These are phyloP conservation scores for Candida pini DNA, from an alignment of 805 yeast genomes.

Conservation along the genomic window DNA sequence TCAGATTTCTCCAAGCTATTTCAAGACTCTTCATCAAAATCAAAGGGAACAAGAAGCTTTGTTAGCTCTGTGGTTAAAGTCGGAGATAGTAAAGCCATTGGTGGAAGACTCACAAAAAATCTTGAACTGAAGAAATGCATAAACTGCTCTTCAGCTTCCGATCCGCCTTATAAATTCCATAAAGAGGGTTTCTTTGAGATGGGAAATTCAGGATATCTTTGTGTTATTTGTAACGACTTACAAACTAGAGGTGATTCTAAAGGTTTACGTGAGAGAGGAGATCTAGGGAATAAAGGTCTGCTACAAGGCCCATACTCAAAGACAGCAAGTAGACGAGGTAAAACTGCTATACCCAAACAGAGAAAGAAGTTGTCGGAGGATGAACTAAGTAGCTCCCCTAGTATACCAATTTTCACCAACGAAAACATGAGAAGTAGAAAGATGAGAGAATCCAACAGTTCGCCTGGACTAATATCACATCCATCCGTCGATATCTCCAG, in stretches of 20 bases:
- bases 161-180: constrained; percentile 29
- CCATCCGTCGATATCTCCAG: neutral
- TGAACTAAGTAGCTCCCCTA: constrained; percentile 2
- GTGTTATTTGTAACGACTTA: constrained; percentile 23
- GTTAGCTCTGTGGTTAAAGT: constrained; percentile 27
- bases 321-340: neutral
- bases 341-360: neutral
- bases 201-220: constrained; percentile 31
- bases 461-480: neutral
- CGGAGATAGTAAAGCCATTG: constrained; percentile 19
- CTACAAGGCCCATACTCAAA: constrained; percentile 27
- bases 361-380: neutral
- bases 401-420: constrained; percentile 11
- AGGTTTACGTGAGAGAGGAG: constrained; percentile 26
- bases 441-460: neutral
- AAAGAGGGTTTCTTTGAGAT: constrained; percentile 29
- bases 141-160: constrained; percentile 24
- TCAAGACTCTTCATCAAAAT: constrained; percentile 19
- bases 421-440: constrained; percentile 5
- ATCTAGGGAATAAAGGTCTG: constrained; percentile 27
- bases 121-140: constrained; percentile 20
- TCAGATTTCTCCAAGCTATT: constrained; percentile 25
- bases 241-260: constrained; percentile 20
- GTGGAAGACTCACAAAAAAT: constrained; percentile 8
- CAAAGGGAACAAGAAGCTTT: constrained; percentile 27